These are phyloP conservation scores for Bocquillonia castaneifolia DNA, from an alignment of 441 rosid species.

Conservation along the genomic window DNA sequence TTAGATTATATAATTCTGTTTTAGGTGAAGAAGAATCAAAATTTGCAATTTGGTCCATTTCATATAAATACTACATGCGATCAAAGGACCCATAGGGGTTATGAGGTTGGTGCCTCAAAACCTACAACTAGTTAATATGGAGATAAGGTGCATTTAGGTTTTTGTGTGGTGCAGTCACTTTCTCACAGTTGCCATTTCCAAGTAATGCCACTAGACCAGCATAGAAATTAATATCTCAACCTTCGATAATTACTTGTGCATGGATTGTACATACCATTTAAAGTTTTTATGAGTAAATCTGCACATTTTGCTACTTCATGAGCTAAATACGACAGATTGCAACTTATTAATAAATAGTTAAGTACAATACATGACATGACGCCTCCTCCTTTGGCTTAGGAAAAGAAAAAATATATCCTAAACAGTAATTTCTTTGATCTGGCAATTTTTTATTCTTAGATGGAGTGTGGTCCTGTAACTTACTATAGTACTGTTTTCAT, in stretches of 20 bases:
- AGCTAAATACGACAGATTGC: not conserved
- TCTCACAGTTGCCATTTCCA: constrained; percentile 22
- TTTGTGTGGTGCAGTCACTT: constrained; percentile 30
- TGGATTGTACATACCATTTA: not conserved
- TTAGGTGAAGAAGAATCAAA: constrained; percentile 14
- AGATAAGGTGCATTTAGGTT: constrained; percentile 25
- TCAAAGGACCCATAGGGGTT: constrained; percentile 29
- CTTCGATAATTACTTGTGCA: not conserved
- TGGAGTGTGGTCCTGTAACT: not conserved
- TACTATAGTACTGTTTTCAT: not conserved
- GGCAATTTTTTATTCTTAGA: too few species aligned
- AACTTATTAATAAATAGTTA: not conserved
- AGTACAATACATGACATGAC: not conserved
- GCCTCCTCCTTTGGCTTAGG: not conserved
- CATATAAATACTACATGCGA: constrained; percentile 23
- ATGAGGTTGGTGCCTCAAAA: constrained; percentile 12
- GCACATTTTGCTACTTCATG: not conserved
- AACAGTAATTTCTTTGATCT: not conserved
- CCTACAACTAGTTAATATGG: constrained; percentile 2
- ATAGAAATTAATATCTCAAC: not conserved
- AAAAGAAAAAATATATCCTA: not conserved
- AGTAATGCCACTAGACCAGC: not conserved
- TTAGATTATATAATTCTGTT: not conserved
- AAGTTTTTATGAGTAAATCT: not conserved
- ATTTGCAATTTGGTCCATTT: not conserved